Base-by-base conservation (phyloP, 2,329 filamentous ascomycete genomes). In the Alternaria arbusti region DNA sequence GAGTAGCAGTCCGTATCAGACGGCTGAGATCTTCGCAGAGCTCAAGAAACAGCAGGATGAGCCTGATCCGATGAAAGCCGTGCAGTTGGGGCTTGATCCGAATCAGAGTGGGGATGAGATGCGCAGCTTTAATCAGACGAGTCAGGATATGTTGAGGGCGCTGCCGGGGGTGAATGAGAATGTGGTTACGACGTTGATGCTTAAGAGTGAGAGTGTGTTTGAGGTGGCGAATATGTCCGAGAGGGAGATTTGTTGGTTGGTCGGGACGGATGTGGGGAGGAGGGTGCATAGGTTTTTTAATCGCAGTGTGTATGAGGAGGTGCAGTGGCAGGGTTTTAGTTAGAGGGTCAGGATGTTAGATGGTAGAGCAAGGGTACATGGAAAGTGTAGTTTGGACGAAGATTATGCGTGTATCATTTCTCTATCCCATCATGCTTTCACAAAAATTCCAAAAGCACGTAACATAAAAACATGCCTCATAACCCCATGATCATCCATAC, bases 21-120 rank as follows among this genome's bases (percentile, higher is more conserved):
- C 96, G 0, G 96, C 96, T 1, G 94, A 98, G 82, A 98, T 99
- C 66, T 98, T 99, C 78, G 91, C 94, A 73, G 90, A 93, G 69
- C 87, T 99, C 58, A 99, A 99, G 83, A 91, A 93, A 69, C 91
- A 94, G 73, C 91, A 95, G 71, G 86, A 90, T 4, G 96, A 99
- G 80, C 96, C 96, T 0, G 94, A 99, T 78, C 96, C 96, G 1
- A 86, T 97, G 36, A 89, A 89, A 4, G 96, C 96, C 0, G 94
- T 97, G 8, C 89, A 91, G 63, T 88, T 94, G 3, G 96, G 96
- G 0, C 83, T 99, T 1, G 89, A 92, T 69, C 81, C 85, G 5
- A 86, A 86, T 23, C 78, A 82, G 40, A 78, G 78, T n/a, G 78
- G 81, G 25, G 86, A 84, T 66, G 86, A 85, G 69, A 84, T 88